Evolutionary conservation across 805 yeast genomes (phyloP), one percentile per base, ranked within the genome.

Genomic region (Kazachstania kunashirensis): DNA sequence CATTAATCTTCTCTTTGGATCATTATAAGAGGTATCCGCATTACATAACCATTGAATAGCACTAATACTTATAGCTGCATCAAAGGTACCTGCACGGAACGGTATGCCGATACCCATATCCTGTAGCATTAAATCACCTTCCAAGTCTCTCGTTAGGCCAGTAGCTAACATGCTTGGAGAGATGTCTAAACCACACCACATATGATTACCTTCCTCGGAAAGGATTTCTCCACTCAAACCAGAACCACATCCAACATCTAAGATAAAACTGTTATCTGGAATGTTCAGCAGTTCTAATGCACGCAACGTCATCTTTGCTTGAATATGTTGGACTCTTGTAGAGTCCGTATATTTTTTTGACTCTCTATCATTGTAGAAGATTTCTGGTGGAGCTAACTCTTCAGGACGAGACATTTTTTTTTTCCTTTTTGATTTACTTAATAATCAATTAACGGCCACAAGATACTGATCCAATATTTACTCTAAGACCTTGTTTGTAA

Each of bases 41-140:
- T 92, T 92, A 66, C 96, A 88, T 29, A 92, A 72, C 98, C 98
- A 92, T 60, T 92, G 98, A 35, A 92, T 86, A 10, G 94, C 98
- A 24, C 94, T 81, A 44, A 92, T 85, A 18, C 94, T 80, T 23
- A 92, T 84, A 1, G 95, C 97, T 1, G 96, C 96, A 59, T 92
- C 98, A 58, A 89, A 92, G 0, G 95, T 71, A 34, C 98, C 98
- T 2, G 97, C 84, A 53, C 98, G 71, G 54, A 92, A 92, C 5
- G 97, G 97, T 2, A 92, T 71, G 24, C 98, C 98, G 37, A 71
- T 68, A 20, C 98, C 98, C 70, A 92, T 82, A 65, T 92, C 98
- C 25, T 86, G 81, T 38, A 92, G 65, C 57, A 92, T 79, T 45
- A 92, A 61, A 58, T 92, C 98, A 11, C 98, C 98, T 38, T 85